Base-by-base conservation (phyloP, 2,329 filamentous ascomycete genomes). In the Claviceps pusilla region DNA sequence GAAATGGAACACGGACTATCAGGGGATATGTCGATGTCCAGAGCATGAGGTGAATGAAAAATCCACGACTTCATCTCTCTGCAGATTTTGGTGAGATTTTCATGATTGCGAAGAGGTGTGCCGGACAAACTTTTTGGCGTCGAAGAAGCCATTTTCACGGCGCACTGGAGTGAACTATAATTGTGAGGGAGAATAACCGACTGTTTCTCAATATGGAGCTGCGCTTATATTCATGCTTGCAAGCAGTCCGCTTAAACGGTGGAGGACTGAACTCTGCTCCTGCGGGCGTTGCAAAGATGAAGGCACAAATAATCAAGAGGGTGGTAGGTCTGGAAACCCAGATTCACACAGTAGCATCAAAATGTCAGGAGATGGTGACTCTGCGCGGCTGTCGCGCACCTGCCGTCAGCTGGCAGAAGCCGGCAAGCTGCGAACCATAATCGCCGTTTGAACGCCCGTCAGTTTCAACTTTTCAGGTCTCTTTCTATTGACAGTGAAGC, bases 31-130 rank as follows among this genome's bases (percentile, higher is more conserved):
- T 33, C 16, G 28, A 3, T 50, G 4, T 37, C 29, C n/a, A 11
- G 19, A 50, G 37, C 29, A 9, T n/a, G 28, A 54, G 41, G 48
- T 12, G 28, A 24, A 14, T 31, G 11, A 2, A 19, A 47, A 43
- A 55, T 51, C 54, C 54, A 55, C 16, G 24, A 31, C n/a, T 48
- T 55, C 51, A 55, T 53, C 43, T 50, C 47, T 24, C 53, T 31
- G 42, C 54, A 55, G 19, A 55, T 47, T 33, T 51, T 50, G 19
- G 54, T 29, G 42, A 55, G 41, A 11, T 16, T 41, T 16, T 53
- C 39, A 14, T 33, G 39, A 12, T 48, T 46, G 37, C 48, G 19
- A 12, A n/a, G 19, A 14, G 54, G 47, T 14, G 33, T 52, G 16
- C 7, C 16, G 16, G 50, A 39, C 14, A 24, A 19, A 19, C 1